Evolutionary conservation across 2,329 filamentous ascomycete genomes (phyloP).

Genomic region (Dryadomyces quercivorus): DNA sequence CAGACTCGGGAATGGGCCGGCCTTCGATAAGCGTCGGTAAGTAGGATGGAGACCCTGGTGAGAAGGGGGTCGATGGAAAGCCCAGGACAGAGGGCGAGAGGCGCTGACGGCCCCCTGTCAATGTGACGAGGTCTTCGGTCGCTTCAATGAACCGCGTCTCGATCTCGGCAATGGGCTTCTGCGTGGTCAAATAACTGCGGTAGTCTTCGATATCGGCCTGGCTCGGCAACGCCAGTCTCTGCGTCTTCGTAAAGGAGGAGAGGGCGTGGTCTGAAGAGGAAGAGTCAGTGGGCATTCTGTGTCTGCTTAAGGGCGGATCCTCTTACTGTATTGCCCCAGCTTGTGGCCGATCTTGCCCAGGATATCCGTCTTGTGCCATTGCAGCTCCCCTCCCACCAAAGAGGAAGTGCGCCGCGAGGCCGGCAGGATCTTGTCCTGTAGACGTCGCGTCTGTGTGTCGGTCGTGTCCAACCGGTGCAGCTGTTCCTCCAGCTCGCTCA

Average conservation of each 20-base stretch:
- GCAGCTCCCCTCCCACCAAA: slow-evolving; percentile 40
- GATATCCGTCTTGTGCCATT: slow-evolving; percentile 47
- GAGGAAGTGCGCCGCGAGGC: slow-evolving; percentile 48
- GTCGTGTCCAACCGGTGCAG: slow-evolving; percentile 54
- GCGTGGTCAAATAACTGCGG: slow-evolving; percentile 36
- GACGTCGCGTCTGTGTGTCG: slow-evolving; percentile 35
- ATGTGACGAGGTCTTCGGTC: slow-evolving; percentile 39
- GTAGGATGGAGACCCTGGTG: background rate
- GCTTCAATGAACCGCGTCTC: slow-evolving; percentile 50
- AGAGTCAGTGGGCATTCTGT: background rate
- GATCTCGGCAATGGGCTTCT: slow-evolving; percentile 39
- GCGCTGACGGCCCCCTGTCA: slow-evolving; percentile 11
- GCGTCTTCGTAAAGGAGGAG: slow-evolving; percentile 41
- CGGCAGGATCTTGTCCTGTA: slow-evolving; percentile 33
- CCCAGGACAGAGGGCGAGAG: background rate
- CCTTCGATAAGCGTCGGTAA: slow-evolving; percentile 10
- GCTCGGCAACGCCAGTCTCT: slow-evolving; percentile 34
- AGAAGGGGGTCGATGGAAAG: background rate
- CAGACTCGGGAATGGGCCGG: slow-evolving; percentile 14
- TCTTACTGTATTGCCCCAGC: slow-evolving; percentile 54
- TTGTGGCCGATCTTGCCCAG: slow-evolving; percentile 53
- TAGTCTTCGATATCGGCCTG: slow-evolving; percentile 33
- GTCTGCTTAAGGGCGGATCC: background rate
- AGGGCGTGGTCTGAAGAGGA: slow-evolving; percentile 40
- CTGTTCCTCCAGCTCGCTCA: slow-evolving; percentile 68